phyloP scores from a whole-genome alignment of 768 basidiomycete species.

The Naganishia antarctica region DNA sequence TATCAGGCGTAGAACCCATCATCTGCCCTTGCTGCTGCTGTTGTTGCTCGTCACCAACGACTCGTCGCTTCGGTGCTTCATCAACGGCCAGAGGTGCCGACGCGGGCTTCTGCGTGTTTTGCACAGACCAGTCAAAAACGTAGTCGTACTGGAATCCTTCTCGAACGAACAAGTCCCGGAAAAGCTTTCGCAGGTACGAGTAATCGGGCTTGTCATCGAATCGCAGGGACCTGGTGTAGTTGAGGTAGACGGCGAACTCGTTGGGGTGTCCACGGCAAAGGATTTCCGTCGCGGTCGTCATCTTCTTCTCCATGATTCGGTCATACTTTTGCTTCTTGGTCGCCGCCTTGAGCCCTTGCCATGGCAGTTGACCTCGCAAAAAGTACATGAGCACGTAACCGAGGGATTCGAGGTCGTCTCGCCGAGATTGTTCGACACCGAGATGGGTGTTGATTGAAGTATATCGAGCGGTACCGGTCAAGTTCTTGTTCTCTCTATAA shows the following conservation, averaged over 20 bases:
- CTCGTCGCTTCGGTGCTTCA: slow-evolving; percentile 16
- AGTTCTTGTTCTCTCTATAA: slow-evolving; percentile 99
- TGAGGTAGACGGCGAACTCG: slow-evolving; percentile 98
- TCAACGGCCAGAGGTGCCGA: slow-evolving; percentile 16
- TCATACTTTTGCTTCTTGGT: slow-evolving; percentile 99
- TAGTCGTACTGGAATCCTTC: slow-evolving; percentile 99
- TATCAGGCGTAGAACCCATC: slow-evolving; percentile 5
- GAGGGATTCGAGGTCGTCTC: slow-evolving; percentile 95
- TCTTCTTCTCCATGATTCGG: slow-evolving; percentile 99
- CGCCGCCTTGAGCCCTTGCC: slow-evolving; percentile 99
- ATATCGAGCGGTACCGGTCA: slow-evolving; percentile 97
- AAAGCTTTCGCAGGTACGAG: slow-evolving; percentile 97
- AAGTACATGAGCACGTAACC: slow-evolving; percentile 99
- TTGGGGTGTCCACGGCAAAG: slow-evolving; percentile 99
- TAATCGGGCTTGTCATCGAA: slow-evolving; percentile 99
- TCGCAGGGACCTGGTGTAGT: slow-evolving; percentile 96
- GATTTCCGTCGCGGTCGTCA: slow-evolving; percentile 81
- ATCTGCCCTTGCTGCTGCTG: slow-evolving; percentile 16
- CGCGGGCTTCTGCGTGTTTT: slow-evolving; percentile 28
- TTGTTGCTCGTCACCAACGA: slow-evolving; percentile 3
- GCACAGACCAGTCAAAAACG: slow-evolving; percentile 83
- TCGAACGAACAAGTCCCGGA: slow-evolving; percentile 90
- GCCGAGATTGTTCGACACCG: slow-evolving; percentile 93
- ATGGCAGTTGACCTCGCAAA: slow-evolving; percentile 93
- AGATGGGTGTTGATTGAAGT: slow-evolving; percentile 99